Evolutionary conservation across 2,329 filamentous ascomycete species (phyloP), one percentile per base, ranked within the genome.

Genomic region (Zasmidium angulare): DNA sequence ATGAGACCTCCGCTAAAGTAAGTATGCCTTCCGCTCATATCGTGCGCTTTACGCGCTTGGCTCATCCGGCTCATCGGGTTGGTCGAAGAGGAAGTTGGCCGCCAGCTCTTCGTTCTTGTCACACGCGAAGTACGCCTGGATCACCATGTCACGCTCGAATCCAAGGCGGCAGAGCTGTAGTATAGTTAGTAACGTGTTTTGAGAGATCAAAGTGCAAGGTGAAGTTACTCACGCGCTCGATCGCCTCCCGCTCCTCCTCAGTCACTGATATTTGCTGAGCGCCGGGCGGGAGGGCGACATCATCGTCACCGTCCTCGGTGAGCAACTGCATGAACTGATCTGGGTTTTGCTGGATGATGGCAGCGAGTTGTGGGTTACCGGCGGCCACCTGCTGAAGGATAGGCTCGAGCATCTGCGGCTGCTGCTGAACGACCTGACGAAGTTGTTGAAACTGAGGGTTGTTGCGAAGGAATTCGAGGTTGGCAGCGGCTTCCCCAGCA

Each of bases 21-120:
- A 43, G 36, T 43, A 49, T 58, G 36, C 17, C 40, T 46, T n/a
- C 29, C 46, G 4, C 46, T 29, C 23, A 47, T 22, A 19, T 53
- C 14, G 29, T 29, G 51, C 36, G n/a, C 21, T 49, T 31, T 46
- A 50, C 26, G 56, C 56, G 23, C 46, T 50, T 36, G 47, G 43
- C 26, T 75, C 73, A 59, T 74, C 73, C 6, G 67, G 70, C 63
- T 97, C 93, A 62, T 96, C 92, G 10, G 93, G 93, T 78, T 98
- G 92, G 70, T 99, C 95, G 73, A 99, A 99, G 61, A 99, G 82
- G 77, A 97, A 98, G 79, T 99, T 99, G 65, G 95, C 95, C 0
- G 95, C 95, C 53, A 99, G 83, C 78, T 99, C 95, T 79, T 99
- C 95, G 76, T 99, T 98, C 85, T 98, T 99, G 78, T 99, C 95